These are phyloP conservation scores for Ilyonectria mors-panacis DNA, from an alignment of 2,329 filamentous ascomycete species.

Conservation along the genomic window DNA sequence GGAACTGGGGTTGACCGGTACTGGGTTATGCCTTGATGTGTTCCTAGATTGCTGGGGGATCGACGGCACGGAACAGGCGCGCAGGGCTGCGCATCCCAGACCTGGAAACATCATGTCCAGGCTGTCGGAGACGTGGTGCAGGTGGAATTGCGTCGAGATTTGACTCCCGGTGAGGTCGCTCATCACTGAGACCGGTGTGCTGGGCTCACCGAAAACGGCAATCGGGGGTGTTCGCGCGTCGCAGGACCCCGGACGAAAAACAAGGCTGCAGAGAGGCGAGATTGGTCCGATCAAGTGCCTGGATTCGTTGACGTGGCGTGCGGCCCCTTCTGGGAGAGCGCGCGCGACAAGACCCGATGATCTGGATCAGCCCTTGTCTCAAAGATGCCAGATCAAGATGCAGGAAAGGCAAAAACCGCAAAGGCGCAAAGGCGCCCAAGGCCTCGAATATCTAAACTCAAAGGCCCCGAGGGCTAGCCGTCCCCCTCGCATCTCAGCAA, in stretches of 20 bases:
- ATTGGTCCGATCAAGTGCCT: slow-evolving; percentile 42
- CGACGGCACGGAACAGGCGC: slow-evolving; percentile 17
- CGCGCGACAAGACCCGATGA: slow-evolving; percentile 44
- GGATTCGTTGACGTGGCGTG: slow-evolving; percentile 32
- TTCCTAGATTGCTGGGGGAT: slow-evolving; percentile 10
- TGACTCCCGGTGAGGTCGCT: slow-evolving; percentile 18
- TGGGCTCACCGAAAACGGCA: slow-evolving; percentile 41
- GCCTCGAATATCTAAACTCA: slow-evolving; percentile 17
- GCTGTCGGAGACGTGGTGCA: neutral
- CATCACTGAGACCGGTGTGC: slow-evolving; percentile 33
- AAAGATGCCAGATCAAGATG: slow-evolving; percentile 45
- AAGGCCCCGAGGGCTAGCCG: slow-evolving; percentile 7
- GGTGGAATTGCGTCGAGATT: slow-evolving; percentile 6
- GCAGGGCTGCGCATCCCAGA: slow-evolving; percentile 17
- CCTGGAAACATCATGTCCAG: slow-evolving; percentile 4
- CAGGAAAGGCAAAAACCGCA: slow-evolving; percentile 27
- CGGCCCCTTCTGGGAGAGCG: slow-evolving; percentile 33
- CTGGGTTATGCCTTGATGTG: slow-evolving; percentile 8
- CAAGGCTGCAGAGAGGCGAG: slow-evolving; percentile 44
- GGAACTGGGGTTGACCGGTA: neutral
- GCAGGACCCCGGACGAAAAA: slow-evolving; percentile 32
- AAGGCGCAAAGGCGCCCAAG: slow-evolving; percentile 19
- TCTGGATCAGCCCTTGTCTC: slow-evolving; percentile 49
- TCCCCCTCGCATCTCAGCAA: neutral
- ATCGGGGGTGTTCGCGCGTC: slow-evolving; percentile 27